phyloP scores from a whole-genome alignment of 2,329 filamentous ascomycete species.

The Knoxdaviesia proteae region DNA sequence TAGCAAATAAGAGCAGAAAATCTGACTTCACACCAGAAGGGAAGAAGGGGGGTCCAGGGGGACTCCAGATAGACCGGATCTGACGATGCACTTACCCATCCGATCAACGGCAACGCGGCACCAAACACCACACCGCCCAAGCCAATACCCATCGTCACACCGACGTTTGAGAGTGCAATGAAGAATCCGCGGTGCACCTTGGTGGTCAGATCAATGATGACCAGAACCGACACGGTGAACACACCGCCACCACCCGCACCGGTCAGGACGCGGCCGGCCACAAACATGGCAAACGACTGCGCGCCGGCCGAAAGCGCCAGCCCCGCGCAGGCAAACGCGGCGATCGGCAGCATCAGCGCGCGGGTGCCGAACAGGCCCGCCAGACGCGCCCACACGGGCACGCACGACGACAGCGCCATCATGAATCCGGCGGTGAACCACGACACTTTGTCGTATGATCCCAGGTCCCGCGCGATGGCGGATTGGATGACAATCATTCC shows the following conservation, averaged over 20 bases:
- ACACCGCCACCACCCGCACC: constrained; percentile 53
- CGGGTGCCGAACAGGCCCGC: constrained; percentile 54
- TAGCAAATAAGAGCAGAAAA: background rate
- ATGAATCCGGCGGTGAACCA: constrained; percentile 72
- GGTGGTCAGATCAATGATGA: constrained; percentile 53
- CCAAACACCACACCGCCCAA: constrained; percentile 52
- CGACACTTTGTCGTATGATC: constrained; percentile 50
- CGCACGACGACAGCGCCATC: constrained; percentile 36
- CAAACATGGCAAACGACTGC: constrained; percentile 36
- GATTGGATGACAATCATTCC: constrained; percentile 68
- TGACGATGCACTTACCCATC: constrained; percentile 37
- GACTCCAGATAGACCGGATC: too few relatives aligned
- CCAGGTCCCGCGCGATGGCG: constrained; percentile 51
- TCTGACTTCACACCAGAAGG: background rate
- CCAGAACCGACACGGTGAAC: constrained; percentile 51
- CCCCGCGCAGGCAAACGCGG: constrained; percentile 36
- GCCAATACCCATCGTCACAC: constrained; percentile 50
- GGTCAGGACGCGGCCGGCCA: constrained; percentile 45
- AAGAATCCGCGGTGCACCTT: constrained; percentile 49
- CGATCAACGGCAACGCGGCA: constrained; percentile 36
- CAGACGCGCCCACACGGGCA: constrained; percentile 51
- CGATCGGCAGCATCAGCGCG: constrained; percentile 40
- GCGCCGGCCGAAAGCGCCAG: constrained; percentile 44
- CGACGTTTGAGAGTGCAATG: constrained; percentile 53
- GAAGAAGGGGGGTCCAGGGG: too few relatives aligned